Evolutionary conservation across 495 filamentous ascomycete genomes (phyloP).

Genomic region (Chlorociboria aeruginascens): DNA sequence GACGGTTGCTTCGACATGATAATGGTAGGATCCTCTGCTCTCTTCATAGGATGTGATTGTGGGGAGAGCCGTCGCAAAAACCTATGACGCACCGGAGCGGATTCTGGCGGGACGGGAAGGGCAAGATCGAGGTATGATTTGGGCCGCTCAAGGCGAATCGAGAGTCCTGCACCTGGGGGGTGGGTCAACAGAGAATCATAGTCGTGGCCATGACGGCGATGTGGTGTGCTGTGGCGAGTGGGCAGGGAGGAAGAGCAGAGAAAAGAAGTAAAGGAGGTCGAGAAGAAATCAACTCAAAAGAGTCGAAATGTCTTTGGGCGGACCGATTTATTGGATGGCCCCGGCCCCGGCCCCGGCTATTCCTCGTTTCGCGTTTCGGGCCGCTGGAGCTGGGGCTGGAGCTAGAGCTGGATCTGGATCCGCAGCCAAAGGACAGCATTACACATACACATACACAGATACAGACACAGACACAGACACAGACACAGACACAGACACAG

Average conservation of each 20-base stretch:
- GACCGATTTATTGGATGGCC: no score
- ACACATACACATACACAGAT: no score
- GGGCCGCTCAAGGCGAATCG: neutral
- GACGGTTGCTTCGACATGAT: slow-evolving; percentile 14
- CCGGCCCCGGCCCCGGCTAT: no score
- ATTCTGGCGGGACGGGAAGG: neutral
- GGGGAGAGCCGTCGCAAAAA: neutral
- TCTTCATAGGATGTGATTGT: neutral
- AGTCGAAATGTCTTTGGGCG: no score
- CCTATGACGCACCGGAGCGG: neutral
- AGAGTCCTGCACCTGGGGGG: neutral
- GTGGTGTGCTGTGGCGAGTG: slow-evolving; percentile 1
- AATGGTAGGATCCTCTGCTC: neutral
- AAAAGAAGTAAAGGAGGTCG: neutral
- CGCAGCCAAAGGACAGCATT: no score
- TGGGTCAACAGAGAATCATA: neutral
- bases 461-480: no score
- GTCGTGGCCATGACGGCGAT: neutral
- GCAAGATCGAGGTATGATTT: neutral
- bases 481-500: no score
- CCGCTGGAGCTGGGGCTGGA: no score
- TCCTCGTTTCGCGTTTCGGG: no score
- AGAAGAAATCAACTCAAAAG: no score
- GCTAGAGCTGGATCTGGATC: no score
- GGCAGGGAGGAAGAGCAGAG: neutral